A percentile compares a stretch with the other conserved stretches of the same genome.
phyloP scores from a whole-genome alignment of 2,329 filamentous ascomycete genomes.

The Metarhizium brunneum region DNA sequence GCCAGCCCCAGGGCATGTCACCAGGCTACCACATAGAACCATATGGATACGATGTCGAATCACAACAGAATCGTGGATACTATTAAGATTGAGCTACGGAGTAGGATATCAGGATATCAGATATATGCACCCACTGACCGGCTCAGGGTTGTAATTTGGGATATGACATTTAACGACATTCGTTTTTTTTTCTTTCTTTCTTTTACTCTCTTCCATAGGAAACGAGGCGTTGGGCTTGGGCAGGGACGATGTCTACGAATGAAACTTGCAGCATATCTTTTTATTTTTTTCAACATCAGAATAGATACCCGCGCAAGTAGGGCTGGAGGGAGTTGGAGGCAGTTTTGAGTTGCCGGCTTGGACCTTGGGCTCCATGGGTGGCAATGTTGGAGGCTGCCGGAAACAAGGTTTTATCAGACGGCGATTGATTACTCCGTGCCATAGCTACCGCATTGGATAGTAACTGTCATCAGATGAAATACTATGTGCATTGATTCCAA shows the following conservation, averaged over 20 bases:
- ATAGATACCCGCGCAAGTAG: background rate
- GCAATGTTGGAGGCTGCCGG: too few relatives aligned
- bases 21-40: conserved; percentile 16
- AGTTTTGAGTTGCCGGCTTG: background rate
- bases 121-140: background rate
- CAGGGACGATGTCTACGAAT: background rate
- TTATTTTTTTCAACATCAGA: background rate
- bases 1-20: conserved; percentile 14
- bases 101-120: background rate
- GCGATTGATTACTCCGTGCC: too few relatives aligned
- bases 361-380: too few relatives aligned
- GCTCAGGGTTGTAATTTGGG: background rate
- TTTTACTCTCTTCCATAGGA: background rate
- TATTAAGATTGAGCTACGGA: background rate
- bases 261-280: background rate
- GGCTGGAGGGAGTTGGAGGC: background rate
- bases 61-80: conserved; percentile 13
- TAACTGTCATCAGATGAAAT: too few relatives aligned
- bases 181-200: background rate
- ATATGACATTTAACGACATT: background rate
- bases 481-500: too few relatives aligned
- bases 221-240: background rate
- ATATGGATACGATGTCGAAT: conserved; percentile 28
- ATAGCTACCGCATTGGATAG: too few relatives aligned
- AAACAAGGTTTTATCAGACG: too few relatives aligned